Base-by-base conservation (phyloP, 2,329 filamentous ascomycete genomes). In the Aspergillus pseudoglaucus region DNA sequence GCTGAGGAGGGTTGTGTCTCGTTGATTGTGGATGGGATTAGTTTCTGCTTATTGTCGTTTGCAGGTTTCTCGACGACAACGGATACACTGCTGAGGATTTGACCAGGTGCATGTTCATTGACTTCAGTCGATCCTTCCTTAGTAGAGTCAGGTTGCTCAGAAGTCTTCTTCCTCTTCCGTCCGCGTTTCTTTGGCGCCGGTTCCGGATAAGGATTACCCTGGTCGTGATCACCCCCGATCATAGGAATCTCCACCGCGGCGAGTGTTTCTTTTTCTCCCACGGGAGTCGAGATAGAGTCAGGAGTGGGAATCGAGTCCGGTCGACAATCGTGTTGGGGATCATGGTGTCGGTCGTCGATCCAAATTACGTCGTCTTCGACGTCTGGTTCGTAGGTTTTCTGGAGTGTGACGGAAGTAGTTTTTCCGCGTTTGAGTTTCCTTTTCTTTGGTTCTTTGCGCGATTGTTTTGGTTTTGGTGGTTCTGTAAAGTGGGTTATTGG, bases 381-480 rank as follows among this genome's bases (percentile, higher is more conserved):
- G 42, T 62, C 64, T 4, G 61, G 51, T 25, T 63, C 55, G 30
- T 55, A 52, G 3, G 58, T 52, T 38, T 64, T 67, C 15, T 60
- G 59, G 3, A 64, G 49, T 2, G 62, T 59, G 4, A 61, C 57
- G 4, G 68, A 69, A 0, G 63, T 68, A 4, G 68, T 69, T 49
- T 73, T 74, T 33, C 67, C 66, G 49, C 74, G 66, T 56, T 73
- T 77, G 17, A 65, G 45, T 44, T 71, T 72, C 53, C 63, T 71
- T 66, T 69, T 77, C 61, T 51, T 71, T 49, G 49, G 53, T 42
- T 50, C 67, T 55, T 50, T 69, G 42, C 17, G 17, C 15, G 17
- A 9, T 37, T 12, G 17, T 17, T 37, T 42, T 7, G 15, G 17
- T 8, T 37, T 42, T 7, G 15, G 17, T n/a, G 41, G 32, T 33